Base-by-base conservation (phyloP, 1,139 yeast species). In the Blastobotrys elegans region DNA sequence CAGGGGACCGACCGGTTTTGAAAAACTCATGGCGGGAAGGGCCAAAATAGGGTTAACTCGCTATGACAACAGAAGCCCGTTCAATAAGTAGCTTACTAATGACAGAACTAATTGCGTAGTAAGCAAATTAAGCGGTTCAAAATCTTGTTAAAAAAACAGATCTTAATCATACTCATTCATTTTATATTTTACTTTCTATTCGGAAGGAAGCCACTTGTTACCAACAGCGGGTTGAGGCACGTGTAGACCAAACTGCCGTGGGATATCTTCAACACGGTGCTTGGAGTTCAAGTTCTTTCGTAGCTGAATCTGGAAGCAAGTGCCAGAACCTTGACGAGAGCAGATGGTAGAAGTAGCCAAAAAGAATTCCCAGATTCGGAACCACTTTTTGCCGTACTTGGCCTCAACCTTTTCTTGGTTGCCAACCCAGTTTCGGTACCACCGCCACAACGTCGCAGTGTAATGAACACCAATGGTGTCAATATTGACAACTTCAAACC, bases 361-460 rank as follows among this genome's bases (percentile, higher is more conserved):
- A 73, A 88, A 88, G 74, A 70, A 87, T 70, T 87, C 95, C 96
- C 96, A 88, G 68, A 88, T 87, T 70, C 95, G 82, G 72, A 74
- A 89, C 96, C 96, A 88, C 72, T 82, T 83, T 59, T 77, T 71
- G 59, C 97, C 97, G 63, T 89, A 88, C 72, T 85, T 86, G 73
- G 79, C 77, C 52, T 82, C 74, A 53, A 79, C 88, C 64, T 79
- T 74, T 48, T 86, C 92, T 70, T 77, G 79, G 80, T 88, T 88
- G 53, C 83, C 84, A 60, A 84, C 67, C 97, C 97, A 88, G 79
- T 88, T 89, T 69, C 94, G 75, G 79, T 89, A 89, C 97, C 96
- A 88, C 72, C 83, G 80, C 90, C 94, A 87, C 63, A 88, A 73
- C 50, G 97, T 88, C 43, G 92, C 88, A 51, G 95, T 85, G 73